Evolutionary conservation across 2,329 filamentous ascomycete genomes (phyloP), one percentile per base, ranked within the genome.

Genomic region (Hypoxylon sp.): DNA sequence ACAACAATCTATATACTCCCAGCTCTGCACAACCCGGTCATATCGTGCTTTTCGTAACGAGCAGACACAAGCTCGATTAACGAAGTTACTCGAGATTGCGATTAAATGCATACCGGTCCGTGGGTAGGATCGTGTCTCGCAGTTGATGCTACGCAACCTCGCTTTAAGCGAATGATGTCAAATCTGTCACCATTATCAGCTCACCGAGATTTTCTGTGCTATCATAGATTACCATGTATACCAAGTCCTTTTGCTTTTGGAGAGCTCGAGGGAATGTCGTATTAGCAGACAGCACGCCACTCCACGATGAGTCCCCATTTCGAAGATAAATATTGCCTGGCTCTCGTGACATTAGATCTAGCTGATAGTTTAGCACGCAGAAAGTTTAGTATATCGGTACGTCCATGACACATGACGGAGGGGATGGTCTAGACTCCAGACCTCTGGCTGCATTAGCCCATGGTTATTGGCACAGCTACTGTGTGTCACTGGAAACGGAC

Each of bases 131-230:
- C 30, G 57, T 51, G 51, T 64, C 63, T 61, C 49, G 55, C 58
- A 62, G 50, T 40, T 68, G 49, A 69, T 71, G 59, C 58, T 63
- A 69, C 64, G 71, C 71, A 72, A 70, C 58, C 22, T 72, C 64
- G 58, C 71, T 62, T 64, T 60, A 56, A 68, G 71, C 63, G 61
- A 69, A 71, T 72, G 61, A 72, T 74, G 70, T 73, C 72, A 73
- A 57, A 62, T 66, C 64, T 66, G 54, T 66, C 67, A 64, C 56
- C 59, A 61, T 62, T 59, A 58, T 49, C 51, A 54, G 60, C 59
- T 55, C 60, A 57, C 65, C 66, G 61, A 59, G 35, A 51, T 14
- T 50, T 46, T 42, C 46, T 53, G 42, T 69, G 50, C 61, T 30
- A 56, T 66, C 53, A 40, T 62, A 57, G 35, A 63, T 59, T 62